Evolutionary conservation across 2,329 filamentous ascomycete species (phyloP), one percentile per base, ranked within the genome.

Genomic region (Zalaria sp.): DNA sequence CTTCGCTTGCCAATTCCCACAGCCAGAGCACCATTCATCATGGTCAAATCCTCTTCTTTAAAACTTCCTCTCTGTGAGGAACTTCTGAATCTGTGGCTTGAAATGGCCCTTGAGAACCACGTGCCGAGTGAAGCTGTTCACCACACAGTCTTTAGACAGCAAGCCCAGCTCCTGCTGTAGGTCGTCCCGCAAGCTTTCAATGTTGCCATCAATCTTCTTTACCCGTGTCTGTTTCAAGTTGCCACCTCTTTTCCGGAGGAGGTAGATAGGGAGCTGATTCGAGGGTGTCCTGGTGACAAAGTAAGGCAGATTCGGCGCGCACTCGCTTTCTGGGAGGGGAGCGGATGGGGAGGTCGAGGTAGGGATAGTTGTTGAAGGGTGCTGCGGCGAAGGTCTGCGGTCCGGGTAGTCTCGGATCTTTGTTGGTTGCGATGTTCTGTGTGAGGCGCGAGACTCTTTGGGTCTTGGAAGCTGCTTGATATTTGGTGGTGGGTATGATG

Each of bases 131-230:
- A 80, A 64, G 31, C 59, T 57, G 56, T 78, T 79, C 37, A 80
- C 66, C 47, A 59, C 64, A 35, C 79, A 66, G 5, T 77, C 64
- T 9, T 72, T 65, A 39, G 68, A 56, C 27, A 44, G 37, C 34
- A 55, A 34, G 3, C 49, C 46, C 46, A 94, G 59, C 7, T 68
- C 71, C 18, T 63, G 55, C 32, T 68, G 64, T 43, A 96, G 57
- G 51, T 87, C 81, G 31, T 71, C 61, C 46, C 75, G 69, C 48
- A 96, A 58, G 3, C 67, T 72, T 28, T 66, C 60, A 39, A 77
- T 55, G 57, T 93, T 73, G 10, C 91, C 91, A 43, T 85, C 77
- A 39, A 89, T 72, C 62, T 83, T 87, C 59, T 86, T 82, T 43
- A 98, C 64, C 43, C 76, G 62, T 4, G 89, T 93, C 53, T 83